A percentile compares a stretch with the other conserved stretches of the same genome.
Evolutionary conservation across 2,329 filamentous ascomycete species (phyloP).

Genomic region (Clonostachys byssicola): DNA sequence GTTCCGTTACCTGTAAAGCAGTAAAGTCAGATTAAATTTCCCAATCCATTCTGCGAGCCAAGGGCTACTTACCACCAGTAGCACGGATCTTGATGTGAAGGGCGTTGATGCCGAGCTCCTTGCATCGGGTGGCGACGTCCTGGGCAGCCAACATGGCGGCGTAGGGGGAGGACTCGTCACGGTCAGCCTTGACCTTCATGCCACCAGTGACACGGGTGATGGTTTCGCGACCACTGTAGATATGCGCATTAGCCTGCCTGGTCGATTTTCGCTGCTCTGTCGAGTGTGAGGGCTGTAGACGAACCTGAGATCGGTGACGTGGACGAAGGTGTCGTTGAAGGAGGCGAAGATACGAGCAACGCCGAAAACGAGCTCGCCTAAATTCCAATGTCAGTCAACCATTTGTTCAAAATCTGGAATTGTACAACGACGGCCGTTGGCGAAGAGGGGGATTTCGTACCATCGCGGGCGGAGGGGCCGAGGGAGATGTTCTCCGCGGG

Average conservation of each 20-base stretch:
- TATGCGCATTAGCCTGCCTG: constrained; percentile 31
- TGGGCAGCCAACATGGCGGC: constrained; percentile 99
- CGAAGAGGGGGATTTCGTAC: constrained; percentile 37
- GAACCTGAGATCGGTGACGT: constrained; percentile 98
- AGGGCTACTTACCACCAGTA: constrained; percentile 73
- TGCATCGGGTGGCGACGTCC: constrained; percentile 86
- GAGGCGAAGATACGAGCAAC: constrained; percentile 96
- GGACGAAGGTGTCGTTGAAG: constrained; percentile 92
- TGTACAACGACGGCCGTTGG: not conserved
- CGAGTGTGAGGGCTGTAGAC: constrained; percentile 24
- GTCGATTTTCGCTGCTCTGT: not conserved
- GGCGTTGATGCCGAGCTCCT: constrained; percentile 72
- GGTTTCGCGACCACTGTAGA: constrained; percentile 96
- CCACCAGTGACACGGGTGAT: constrained; percentile 99
- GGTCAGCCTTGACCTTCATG: constrained; percentile 99
- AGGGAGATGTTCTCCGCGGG: constrained; percentile 97
- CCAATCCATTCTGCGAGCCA: not conserved
- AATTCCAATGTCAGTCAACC: not conserved
- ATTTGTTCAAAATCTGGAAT: not conserved
- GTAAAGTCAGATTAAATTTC: constrained; percentile 3
- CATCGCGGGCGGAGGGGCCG: constrained; percentile 94
- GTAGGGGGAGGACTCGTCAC: constrained; percentile 99
- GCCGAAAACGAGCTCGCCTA: constrained; percentile 95
- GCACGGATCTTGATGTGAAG: constrained; percentile 99
- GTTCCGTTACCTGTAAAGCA: constrained; percentile 77